Percentiles rank a stretch among this genome's conserved stretches.
Conservation (phyloP, 257 asterid genomes). For the Schizonepeta tenuifolia region DNA sequence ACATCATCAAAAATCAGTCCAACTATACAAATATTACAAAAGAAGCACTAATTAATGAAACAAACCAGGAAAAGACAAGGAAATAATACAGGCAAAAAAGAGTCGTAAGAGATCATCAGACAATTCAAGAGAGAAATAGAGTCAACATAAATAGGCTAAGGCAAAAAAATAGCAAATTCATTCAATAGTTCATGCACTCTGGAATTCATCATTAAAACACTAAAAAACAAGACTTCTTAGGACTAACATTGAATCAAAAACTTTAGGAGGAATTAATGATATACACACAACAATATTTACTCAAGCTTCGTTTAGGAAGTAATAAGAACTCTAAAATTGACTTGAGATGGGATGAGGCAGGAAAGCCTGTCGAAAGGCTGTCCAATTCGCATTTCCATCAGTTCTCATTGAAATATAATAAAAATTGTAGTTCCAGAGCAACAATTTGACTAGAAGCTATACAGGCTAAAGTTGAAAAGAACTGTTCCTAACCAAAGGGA, state of each 20-base stretch:
- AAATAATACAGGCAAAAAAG: neutral
- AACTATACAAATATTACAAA: neutral
- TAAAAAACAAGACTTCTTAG: conserved; percentile 1
- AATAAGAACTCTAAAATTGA: neutral
- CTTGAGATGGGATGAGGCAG: neutral
- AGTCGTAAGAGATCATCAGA: conserved; percentile 15
- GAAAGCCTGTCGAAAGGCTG: neutral
- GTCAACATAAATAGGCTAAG: neutral
- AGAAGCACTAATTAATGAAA: neutral
- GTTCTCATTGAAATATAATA: too few relatives aligned
- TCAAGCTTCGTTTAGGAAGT: neutral
- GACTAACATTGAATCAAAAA: neutral
- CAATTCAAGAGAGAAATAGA: conserved; percentile 13
- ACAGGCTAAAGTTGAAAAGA: too few relatives aligned
- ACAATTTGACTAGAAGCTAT: too few relatives aligned
- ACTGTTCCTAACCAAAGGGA: too few relatives aligned
- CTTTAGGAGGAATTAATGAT: neutral
- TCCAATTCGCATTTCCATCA: too few relatives aligned
- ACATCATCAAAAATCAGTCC: neutral
- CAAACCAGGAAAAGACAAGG: neutral
- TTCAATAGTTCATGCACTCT: neutral
- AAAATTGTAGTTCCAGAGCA: too few relatives aligned
- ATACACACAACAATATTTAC: neutral
- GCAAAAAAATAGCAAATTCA: neutral
- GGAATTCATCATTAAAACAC: neutral